phyloP scores from a whole-genome alignment of 208 protist genomes.

The Acanthamoeba triangularis region DNA sequence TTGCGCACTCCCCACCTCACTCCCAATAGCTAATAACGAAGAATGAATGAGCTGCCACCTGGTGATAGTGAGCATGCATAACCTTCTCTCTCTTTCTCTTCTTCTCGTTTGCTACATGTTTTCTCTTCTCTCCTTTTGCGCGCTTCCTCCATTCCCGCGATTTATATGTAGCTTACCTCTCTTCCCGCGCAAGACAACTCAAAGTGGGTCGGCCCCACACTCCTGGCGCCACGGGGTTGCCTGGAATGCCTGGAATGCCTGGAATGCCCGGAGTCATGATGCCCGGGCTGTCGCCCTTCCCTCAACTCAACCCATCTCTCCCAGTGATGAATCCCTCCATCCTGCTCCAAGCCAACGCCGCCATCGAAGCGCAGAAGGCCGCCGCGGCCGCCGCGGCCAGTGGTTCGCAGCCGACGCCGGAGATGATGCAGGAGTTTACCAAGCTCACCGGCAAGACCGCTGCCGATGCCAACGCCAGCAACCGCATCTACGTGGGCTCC shows the following conservation, averaged over 20 bases:
- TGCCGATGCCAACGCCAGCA: neutral
- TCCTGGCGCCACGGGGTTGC: neutral
- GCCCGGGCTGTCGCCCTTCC: constrained; percentile 13
- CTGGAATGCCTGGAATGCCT: neutral
- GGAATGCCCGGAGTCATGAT: neutral
- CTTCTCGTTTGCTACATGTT: neutral
- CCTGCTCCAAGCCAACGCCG: neutral
- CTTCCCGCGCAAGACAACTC: constrained; percentile 43
- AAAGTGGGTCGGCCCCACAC: constrained; percentile 72
- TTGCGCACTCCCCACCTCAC: neutral
- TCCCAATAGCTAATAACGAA: neutral
- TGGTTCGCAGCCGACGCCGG: constrained; percentile 21
- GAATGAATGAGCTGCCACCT: neutral
- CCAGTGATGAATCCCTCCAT: constrained; percentile 16
- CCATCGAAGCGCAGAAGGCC: constrained; percentile 22
- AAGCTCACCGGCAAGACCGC: constrained; percentile 1
- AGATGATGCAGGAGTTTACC: constrained; percentile 56
- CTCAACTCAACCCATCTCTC: neutral
- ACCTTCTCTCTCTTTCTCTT: neutral
- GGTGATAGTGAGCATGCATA: neutral
- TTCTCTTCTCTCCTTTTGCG: neutral
- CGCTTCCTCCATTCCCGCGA: neutral
- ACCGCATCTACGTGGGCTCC: constrained; percentile 77
- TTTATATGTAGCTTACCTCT: constrained; percentile 33
- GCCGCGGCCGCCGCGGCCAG: neutral